Conservation (phyloP, 495 filamentous ascomycete species). For the Extremus antarcticus region DNA sequence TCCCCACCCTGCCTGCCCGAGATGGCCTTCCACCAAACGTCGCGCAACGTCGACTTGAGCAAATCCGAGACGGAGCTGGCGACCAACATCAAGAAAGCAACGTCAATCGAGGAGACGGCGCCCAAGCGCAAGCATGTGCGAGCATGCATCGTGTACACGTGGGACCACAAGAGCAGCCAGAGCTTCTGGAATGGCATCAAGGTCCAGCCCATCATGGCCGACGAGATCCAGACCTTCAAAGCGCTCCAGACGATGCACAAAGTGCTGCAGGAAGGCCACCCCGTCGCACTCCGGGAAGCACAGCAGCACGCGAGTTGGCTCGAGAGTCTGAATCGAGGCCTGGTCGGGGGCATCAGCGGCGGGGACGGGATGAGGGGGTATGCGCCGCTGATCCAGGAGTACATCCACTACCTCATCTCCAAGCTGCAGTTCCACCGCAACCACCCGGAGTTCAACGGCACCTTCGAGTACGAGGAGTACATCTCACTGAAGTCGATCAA, state of each 20-base stretch:
- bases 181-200: slow-evolving; percentile 99
- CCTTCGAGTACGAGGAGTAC: slow-evolving; percentile 98
- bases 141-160: slow-evolving; percentile 95
- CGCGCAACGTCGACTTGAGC: slow-evolving; percentile 48
- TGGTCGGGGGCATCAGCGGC: slow-evolving; percentile 51
- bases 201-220: slow-evolving; percentile 95
- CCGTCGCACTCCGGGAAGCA: slow-evolving; percentile 74
- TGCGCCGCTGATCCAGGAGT: slow-evolving; percentile 83
- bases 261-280: slow-evolving; percentile 93
- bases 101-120: slow-evolving; percentile 30
- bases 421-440: slow-evolving; percentile 91
- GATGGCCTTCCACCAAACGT: slow-evolving; percentile 33
- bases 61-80: slow-evolving; percentile 83
- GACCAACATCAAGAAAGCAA: slow-evolving; percentile 94
- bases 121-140: slow-evolving; percentile 77
- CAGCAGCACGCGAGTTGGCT: slow-evolving; percentile 84
- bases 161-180: slow-evolving; percentile 95
- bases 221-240: slow-evolving; percentile 55
- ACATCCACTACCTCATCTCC: slow-evolving; percentile 84
- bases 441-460: slow-evolving; percentile 96
- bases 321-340: slow-evolving; percentile 78
- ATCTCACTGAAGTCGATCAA: slow-evolving; percentile 96
- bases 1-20: not conserved
- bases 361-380: slow-evolving; percentile 67
- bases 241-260: slow-evolving; percentile 63